phyloP scores from a whole-genome alignment of 73 alveolate genomes.

The Tetrahymena malaccensis region DNA sequence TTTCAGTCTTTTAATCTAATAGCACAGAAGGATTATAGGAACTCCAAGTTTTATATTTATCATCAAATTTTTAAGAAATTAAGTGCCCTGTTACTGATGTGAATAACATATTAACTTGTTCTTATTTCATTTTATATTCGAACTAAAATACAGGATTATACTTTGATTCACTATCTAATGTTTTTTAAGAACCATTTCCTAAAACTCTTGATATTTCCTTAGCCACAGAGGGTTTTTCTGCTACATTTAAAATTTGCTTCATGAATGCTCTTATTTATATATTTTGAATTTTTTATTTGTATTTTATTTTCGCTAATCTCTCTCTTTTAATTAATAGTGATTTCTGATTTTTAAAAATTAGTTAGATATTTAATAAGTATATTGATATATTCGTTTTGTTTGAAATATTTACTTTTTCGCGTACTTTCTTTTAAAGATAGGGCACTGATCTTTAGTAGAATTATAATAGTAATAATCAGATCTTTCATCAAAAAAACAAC shows the following conservation, averaged over 20 bases:
- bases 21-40: constrained; percentile 20
- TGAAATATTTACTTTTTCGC: background rate
- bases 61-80: constrained; percentile 32
- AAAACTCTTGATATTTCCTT: constrained; percentile 71
- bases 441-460: background rate
- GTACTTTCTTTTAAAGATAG: background rate
- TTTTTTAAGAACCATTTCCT: constrained; percentile 1
- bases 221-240: constrained; percentile 98
- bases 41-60: constrained; percentile 27
- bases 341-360: background rate
- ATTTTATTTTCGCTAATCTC: background rate
- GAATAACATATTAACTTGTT: constrained; percentile 50
- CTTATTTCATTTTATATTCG: constrained; percentile 39
- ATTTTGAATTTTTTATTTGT: background rate
- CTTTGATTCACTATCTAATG: constrained; percentile 19
- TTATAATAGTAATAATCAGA: background rate
- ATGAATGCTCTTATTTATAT: background rate
- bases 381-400: background rate
- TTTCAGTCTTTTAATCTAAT: constrained; percentile 24
- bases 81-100: constrained; percentile 79
- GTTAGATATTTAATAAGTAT: background rate
- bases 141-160: constrained; percentile 89
- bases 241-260: constrained; percentile 75
- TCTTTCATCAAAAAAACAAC: too few relatives aligned
- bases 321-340: background rate